Conservation (phyloP, 768 basidiomycete species). For the Chalciporus sphaerocephalus region DNA sequence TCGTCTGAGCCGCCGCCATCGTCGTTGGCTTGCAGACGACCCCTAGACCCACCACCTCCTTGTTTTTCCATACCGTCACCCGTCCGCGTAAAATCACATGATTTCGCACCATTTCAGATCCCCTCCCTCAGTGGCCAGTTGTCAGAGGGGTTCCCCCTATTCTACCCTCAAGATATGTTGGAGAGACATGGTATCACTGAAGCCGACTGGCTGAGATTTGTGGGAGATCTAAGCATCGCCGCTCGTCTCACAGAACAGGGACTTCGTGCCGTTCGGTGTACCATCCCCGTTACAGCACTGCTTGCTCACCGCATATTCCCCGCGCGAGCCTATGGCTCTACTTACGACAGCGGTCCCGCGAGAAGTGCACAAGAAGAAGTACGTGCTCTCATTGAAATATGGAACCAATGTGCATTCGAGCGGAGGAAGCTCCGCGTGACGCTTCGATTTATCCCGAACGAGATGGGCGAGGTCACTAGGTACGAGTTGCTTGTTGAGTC, state of each 20-base stretch:
- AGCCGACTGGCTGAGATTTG: slow-evolving; percentile 29
- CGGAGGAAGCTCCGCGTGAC: slow-evolving; percentile 26
- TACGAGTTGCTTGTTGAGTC: slow-evolving; percentile 26
- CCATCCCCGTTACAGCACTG: slow-evolving; percentile 14
- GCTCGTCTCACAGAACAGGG: slow-evolving; percentile 25
- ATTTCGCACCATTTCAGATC: slow-evolving; percentile 28
- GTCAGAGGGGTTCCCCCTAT: slow-evolving; percentile 23
- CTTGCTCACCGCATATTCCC: slow-evolving; percentile 16
- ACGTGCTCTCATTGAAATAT: slow-evolving; percentile 23
- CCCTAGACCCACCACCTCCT: slow-evolving; percentile 29
- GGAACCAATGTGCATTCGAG: slow-evolving; percentile 33
- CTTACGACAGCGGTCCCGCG: slow-evolving; percentile 21
- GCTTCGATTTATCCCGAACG: slow-evolving; percentile 10
- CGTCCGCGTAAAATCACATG: slow-evolving; percentile 21
- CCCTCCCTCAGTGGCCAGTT: slow-evolving; percentile 19
- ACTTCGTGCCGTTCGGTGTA: slow-evolving; percentile 21
- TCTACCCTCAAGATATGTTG: slow-evolving; percentile 24
- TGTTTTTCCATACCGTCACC: slow-evolving; percentile 30
- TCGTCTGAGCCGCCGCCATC: not conserved
- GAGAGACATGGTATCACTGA: slow-evolving; percentile 27
- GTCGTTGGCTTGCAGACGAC: slow-evolving; percentile 8
- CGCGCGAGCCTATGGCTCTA: slow-evolving; percentile 7
- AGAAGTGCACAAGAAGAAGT: slow-evolving; percentile 20
- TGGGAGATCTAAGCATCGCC: slow-evolving; percentile 26
- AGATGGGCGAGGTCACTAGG: slow-evolving; percentile 1